These are phyloP conservation scores for Arabidopsis arenosa DNA, from an alignment of 345 rosid genomes.

Conservation along the genomic window DNA sequence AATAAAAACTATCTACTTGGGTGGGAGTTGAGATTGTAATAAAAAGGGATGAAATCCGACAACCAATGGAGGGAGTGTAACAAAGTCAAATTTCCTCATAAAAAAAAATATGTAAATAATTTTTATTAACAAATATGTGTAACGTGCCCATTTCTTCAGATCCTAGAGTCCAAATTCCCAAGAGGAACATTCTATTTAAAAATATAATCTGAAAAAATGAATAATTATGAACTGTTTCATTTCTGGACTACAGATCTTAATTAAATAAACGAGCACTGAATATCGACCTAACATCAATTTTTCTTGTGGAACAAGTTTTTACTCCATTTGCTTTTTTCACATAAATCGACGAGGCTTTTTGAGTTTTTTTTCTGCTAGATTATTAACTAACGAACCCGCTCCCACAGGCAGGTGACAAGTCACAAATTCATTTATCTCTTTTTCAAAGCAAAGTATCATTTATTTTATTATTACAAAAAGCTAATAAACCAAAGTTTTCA, in stretches of 20 bases:
- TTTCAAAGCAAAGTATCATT: slow-evolving; percentile 21
- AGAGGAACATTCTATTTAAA: slow-evolving; percentile 24
- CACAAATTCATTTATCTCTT: slow-evolving; percentile 1
- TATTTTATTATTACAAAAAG: background rate
- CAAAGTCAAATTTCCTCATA: background rate
- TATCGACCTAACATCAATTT: background rate
- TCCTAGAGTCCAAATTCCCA: slow-evolving; percentile 38
- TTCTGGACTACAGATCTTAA: background rate
- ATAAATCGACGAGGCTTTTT: slow-evolving; percentile 7
- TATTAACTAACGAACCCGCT: slow-evolving; percentile 1
- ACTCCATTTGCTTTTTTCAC: background rate
- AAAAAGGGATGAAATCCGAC: background rate
- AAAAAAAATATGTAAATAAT: background rate
- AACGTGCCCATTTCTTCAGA: slow-evolving; percentile 15
- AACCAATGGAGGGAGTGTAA: background rate
- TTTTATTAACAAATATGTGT: slow-evolving; percentile 5
- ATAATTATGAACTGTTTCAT: background rate
- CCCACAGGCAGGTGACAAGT: slow-evolving; percentile 11
- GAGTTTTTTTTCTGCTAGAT: background rate
- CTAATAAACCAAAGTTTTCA: background rate
- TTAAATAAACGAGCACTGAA: background rate
- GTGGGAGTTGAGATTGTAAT: background rate
- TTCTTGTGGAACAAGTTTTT: slow-evolving; percentile 12
- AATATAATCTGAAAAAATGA: background rate
- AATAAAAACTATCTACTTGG: background rate